phyloP scores from a whole-genome alignment of 2,329 filamentous ascomycete species.

The Lithohypha guttulata region DNA sequence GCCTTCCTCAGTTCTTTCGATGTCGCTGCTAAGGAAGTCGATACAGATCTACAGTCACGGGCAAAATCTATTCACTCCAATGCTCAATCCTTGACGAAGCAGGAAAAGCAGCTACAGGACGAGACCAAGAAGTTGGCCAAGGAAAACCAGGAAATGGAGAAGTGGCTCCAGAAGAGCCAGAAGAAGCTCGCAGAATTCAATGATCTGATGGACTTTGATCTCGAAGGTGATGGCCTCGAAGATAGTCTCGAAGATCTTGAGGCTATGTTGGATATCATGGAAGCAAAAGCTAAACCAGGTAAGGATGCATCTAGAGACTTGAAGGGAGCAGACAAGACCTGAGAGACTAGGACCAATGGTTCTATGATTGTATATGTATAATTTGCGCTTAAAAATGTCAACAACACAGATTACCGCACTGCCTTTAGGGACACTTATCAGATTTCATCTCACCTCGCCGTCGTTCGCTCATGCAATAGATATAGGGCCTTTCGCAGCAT shows the following conservation, averaged over 20 bases:
- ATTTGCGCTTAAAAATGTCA: too few species aligned
- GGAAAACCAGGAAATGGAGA: slow-evolving; percentile 45
- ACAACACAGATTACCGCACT: too few species aligned
- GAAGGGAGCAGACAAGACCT: too few species aligned
- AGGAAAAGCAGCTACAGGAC: slow-evolving; percentile 43
- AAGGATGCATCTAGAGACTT: too few species aligned
- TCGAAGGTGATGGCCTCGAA: slow-evolving; percentile 54
- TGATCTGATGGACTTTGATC: slow-evolving; percentile 29
- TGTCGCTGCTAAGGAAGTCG: slow-evolving; percentile 38
- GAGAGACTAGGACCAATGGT: too few species aligned
- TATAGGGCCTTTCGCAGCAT: too few species aligned
- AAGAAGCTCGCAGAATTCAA: slow-evolving; percentile 52
- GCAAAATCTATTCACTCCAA: slow-evolving; percentile 48
- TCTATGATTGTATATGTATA: too few species aligned
- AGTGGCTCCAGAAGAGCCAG: slow-evolving; percentile 43
- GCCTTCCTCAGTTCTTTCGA: slow-evolving; percentile 36
- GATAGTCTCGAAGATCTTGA: slow-evolving; percentile 27
- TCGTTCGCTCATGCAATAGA: too few species aligned
- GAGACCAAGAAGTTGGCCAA: slow-evolving; percentile 40
- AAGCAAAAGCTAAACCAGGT: slow-evolving; percentile 5
- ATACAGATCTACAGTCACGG: slow-evolving; percentile 43
- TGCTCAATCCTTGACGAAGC: slow-evolving; percentile 41
- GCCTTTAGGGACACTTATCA: too few species aligned
- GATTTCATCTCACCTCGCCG: too few species aligned
- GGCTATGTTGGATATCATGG: slow-evolving; percentile 18